Base-by-base conservation (phyloP, 2,329 filamentous ascomycete species). In the Epichloe baconii region DNA sequence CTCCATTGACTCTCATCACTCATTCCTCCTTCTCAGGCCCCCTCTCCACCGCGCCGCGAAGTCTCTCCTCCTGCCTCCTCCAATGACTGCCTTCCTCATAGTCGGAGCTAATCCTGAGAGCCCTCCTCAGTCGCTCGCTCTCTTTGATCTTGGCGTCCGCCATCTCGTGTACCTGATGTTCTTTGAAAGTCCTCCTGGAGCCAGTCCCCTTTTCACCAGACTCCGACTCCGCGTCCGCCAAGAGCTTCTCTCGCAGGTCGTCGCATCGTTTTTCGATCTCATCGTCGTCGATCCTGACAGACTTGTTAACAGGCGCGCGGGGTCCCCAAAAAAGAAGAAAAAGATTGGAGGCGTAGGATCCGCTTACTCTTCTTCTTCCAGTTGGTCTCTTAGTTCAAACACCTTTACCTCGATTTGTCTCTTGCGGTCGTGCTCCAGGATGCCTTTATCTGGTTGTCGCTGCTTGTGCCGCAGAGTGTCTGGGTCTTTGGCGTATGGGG, bases 121-220 rank as follows among this genome's bases (percentile, higher is more conserved):
- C 93, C 67, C 77, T 86, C 57, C 91, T 75, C 65, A 98, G 72
- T 60, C 86, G 79, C 70, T 97, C 90, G 67, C 85, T 95, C 76
- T 98, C 93, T 66, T 88, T 85, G 59, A 95, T 91, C 77, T 98
- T 98, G 54, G 91, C 93, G 62, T 93, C 86, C 17, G 93, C 93
- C 66, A 95, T 77, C 70, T 97, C 93, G 71, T 98, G 93, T 19
- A 97, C 89, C 69, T 97, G 88, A 69, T 97, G 89, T 57, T 83
- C 77, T 71, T 97, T 98, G 56, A 97, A 76, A 10, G 79, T 77
- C 50, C 65, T 70, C 51, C 68, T 65, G n/a, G 63, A 67, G 23
- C 64, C 68, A 51, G 60, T 64, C 55, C 58, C 58, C 21, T 56
- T 65, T 36, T 60, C 63, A 1, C 59, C 61, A 0, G 62, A 61